Percentiles rank a stretch among this genome's conserved stretches.
These are phyloP conservation scores for Stagonosporopsis chrysanthemi DNA, from an alignment of 2,329 filamentous ascomycete genomes.

Conservation along the genomic window DNA sequence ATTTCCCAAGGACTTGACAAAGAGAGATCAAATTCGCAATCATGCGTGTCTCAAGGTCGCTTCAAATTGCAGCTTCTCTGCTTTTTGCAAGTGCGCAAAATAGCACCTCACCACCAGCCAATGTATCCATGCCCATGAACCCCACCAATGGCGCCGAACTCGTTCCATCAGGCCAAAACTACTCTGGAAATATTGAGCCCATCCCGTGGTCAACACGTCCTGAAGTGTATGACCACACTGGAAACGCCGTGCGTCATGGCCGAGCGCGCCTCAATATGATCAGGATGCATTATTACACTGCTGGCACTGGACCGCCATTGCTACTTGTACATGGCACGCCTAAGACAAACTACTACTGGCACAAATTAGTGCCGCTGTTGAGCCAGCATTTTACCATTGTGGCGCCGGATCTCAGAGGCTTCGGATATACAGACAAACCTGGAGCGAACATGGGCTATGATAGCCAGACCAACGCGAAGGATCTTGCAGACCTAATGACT, in stretches of 20 bases:
- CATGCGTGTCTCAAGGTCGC: background rate
- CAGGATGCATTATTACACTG: conserved; percentile 21
- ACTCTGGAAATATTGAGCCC: conserved; percentile 18
- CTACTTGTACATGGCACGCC: conserved; percentile 20
- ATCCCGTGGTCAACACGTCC: conserved; percentile 18
- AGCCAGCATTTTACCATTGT: conserved; percentile 45
- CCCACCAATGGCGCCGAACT: conserved; percentile 15
- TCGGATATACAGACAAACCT: conserved; percentile 49
- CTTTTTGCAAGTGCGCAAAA: conserved; percentile 2
- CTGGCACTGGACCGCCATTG: conserved; percentile 15
- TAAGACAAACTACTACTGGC: conserved; percentile 40
- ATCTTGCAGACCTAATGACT: conserved; percentile 45
- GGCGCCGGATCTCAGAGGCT: conserved; percentile 46
- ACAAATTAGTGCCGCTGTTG: conserved; percentile 43
- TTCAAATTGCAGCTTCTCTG: background rate
- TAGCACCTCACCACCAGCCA: conserved; percentile 4
- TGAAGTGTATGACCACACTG: conserved; percentile 22
- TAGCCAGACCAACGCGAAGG: conserved; percentile 41
- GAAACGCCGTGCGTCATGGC: conserved; percentile 19
- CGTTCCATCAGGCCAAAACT: conserved; percentile 13
- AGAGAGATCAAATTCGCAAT: background rate
- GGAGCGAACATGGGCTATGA: conserved; percentile 39
- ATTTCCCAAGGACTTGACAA: background rate
- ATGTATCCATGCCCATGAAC: conserved; percentile 10
- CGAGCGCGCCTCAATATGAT: conserved; percentile 20